Base-by-base conservation (phyloP, 306 rosid genomes). In the Gillenia trifoliata region DNA sequence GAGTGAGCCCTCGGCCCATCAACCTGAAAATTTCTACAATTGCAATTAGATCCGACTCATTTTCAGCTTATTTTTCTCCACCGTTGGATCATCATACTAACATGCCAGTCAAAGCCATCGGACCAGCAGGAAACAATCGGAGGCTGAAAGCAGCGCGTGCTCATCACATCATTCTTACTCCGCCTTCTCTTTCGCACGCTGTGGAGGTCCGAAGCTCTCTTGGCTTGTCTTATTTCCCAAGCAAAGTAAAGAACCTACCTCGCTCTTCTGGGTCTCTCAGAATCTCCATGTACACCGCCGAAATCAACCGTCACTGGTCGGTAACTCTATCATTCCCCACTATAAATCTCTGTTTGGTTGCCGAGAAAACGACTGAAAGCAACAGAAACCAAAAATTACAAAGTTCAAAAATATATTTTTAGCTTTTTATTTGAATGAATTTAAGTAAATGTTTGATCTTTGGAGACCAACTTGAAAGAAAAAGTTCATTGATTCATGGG, bases 351-450 rank as follows among this genome's bases (percentile, higher is more conserved):
- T 36, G 72, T 71, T 72, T 73, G 68, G 62, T 71, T 59, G 31
- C 76, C 55, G 17, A 73, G 54, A 76, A 79, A 70, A 75, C 55
- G 66, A 64, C 52, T 28, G 55, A 73, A 72, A 83, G 59, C 45
- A 40, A 60, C 54, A 45, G 22, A 55, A 41, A 30, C 41, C 41
- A 31, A 23, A 20, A 40, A 49, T 3, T 23, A 12, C 17, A 25
- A 23, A 15, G 34, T 28, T 52, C 15, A 43, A 5, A 55, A 16
- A 5, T 29, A 50, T 1, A 23, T 61, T 64, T 73, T 33, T 11
- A 3, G 4, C 3, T 28, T n/a, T 61, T 30, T 74, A 28, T 9
- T 49, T 25, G 28, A 34, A 49, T 31, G 23, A 20, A 52, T 10
- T 74, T 30, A 17, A 61, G 52, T 38, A 2, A 25, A 9, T 25